Evolutionary conservation across 2,329 filamentous ascomycete species (phyloP).

Genomic region (Lasiodiplodia sp.): DNA sequence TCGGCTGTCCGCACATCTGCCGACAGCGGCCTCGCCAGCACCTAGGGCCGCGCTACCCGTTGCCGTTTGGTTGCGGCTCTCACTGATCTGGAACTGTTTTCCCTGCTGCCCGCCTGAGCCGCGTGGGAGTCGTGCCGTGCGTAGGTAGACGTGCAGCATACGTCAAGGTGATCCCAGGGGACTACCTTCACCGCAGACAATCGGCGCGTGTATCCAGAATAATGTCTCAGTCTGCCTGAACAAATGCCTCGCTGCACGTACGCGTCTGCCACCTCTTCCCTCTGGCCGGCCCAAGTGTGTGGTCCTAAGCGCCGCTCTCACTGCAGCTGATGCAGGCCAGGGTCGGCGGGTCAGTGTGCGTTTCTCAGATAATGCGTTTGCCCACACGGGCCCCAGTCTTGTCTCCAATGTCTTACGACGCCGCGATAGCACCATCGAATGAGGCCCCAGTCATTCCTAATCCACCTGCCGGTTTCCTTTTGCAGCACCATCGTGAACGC

Average conservation of each 20-base stretch:
- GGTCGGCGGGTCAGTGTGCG: neutral
- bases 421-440: neutral
- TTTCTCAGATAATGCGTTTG: neutral
- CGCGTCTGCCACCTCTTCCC: neutral
- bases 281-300: neutral
- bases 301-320: neutral
- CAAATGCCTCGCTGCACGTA: constrained; percentile 1
- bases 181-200: neutral
- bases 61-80: neutral
- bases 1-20: neutral
- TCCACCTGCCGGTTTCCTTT: neutral
- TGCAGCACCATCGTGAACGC: neutral
- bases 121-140: neutral
- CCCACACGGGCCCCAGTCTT: neutral
- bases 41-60: neutral
- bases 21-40: neutral
- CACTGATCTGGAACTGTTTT: neutral
- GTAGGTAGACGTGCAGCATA: neutral
- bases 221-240: neutral
- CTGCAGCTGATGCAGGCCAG: neutral
- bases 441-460: constrained; percentile 3
- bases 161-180: neutral
- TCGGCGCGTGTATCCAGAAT: neutral
- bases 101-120: neutral
- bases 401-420: constrained; percentile 13